A percentile compares a stretch with the other conserved stretches of the same genome.
These are phyloP conservation scores for Penicillium pulvis DNA, from an alignment of 495 filamentous ascomycete genomes.

Conservation along the genomic window DNA sequence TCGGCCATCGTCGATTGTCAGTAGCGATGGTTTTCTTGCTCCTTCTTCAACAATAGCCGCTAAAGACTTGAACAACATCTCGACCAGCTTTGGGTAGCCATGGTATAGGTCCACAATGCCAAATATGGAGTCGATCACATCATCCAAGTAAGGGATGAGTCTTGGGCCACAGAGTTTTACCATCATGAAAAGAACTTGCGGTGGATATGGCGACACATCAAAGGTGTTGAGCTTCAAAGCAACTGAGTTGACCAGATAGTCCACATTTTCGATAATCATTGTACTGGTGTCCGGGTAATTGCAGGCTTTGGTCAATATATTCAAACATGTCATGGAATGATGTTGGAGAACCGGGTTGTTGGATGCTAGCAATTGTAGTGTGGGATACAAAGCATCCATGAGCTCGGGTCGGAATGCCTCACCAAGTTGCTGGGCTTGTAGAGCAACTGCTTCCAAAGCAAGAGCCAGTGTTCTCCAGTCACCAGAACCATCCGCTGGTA, in stretches of 20 bases:
- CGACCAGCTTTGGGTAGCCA: constrained; percentile 85
- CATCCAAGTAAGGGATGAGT: constrained; percentile 87
- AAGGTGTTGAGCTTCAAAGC: constrained; percentile 87
- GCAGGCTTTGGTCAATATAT: constrained; percentile 73
- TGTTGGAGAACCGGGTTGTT: constrained; percentile 64
- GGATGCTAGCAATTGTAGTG: constrained; percentile 83
- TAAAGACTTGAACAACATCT: constrained; percentile 81
- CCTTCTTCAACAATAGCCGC: constrained; percentile 81
- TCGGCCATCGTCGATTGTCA: constrained; percentile 44
- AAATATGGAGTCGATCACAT: constrained; percentile 86
- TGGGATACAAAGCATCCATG: constrained; percentile 88
- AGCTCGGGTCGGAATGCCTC: constrained; percentile 79
- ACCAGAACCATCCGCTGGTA: constrained; percentile 48
- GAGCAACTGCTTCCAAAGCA: constrained; percentile 71
- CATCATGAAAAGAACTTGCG: constrained; percentile 94
- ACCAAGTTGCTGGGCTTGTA: constrained; percentile 67
- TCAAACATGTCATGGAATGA: constrained; percentile 83
- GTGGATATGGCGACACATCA: constrained; percentile 87
- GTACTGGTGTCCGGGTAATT: constrained; percentile 73
- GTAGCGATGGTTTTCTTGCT: constrained; percentile 61
- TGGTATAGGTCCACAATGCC: constrained; percentile 89
- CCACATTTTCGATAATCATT: constrained; percentile 87
- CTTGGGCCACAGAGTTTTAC: constrained; percentile 78
- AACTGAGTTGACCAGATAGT: constrained; percentile 95
- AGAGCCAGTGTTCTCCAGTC: constrained; percentile 75